Conservation (phyloP, 768 basidiomycete species). For the Phaeotremella fagi region DNA sequence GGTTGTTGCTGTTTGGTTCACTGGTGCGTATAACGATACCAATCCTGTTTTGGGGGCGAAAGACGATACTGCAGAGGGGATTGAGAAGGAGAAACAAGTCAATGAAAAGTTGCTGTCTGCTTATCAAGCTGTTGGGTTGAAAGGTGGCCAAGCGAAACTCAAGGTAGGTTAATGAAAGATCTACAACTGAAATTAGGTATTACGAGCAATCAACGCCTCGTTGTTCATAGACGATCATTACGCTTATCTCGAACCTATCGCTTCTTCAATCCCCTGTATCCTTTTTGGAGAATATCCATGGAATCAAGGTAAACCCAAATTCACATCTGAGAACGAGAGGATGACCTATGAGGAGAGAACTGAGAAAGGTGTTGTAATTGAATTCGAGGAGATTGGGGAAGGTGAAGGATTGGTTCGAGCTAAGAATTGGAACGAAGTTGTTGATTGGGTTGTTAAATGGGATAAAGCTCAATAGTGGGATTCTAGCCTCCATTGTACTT, state of each 20-base stretch:
- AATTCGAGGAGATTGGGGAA: background rate
- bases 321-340: background rate
- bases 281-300: slow-evolving; percentile 20
- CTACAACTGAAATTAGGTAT: too few species aligned
- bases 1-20: slow-evolving; percentile 23
- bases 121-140: too few species aligned
- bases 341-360: background rate
- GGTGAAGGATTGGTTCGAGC: background rate
- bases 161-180: too few species aligned
- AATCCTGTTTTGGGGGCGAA: too few species aligned
- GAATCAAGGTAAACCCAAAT: background rate
- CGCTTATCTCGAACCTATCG: slow-evolving; percentile 32
- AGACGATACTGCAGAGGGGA: too few species aligned
- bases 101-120: too few species aligned
- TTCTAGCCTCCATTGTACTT: too few species aligned
- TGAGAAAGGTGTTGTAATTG: background rate
- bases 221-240: slow-evolving; percentile 41
- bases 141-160: too few species aligned
- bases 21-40: slow-evolving; percentile 11
- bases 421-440: background rate
- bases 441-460: background rate
- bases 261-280: slow-evolving; percentile 26
- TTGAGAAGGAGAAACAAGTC: too few species aligned
- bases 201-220: slow-evolving; percentile 34
- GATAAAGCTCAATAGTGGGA: background rate